Evolutionary conservation across 257 asterid genomes (phyloP).

Genomic region (Lycium barbarum): DNA sequence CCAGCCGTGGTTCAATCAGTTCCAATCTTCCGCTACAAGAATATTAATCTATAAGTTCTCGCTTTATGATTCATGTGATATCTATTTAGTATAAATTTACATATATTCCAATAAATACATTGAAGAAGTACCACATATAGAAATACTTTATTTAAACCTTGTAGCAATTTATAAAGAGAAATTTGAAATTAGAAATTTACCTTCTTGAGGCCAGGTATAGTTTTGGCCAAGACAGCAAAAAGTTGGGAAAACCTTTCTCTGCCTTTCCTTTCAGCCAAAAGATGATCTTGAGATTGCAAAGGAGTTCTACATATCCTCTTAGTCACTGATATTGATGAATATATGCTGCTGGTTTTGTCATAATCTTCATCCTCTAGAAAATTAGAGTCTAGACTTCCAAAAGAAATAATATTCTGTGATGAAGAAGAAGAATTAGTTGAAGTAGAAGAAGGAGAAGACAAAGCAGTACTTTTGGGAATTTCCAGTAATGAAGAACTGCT

Average conservation of each 20-base stretch:
- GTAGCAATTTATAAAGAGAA: not conserved
- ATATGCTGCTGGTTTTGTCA: not conserved
- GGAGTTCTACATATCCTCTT: conserved; percentile 12
- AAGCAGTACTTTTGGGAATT: not conserved
- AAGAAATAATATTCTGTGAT: not conserved
- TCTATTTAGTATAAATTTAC: too few species aligned
- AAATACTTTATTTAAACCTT: not conserved
- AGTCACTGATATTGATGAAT: not conserved
- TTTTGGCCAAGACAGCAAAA: conserved; percentile 23
- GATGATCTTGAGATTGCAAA: conserved; percentile 28
- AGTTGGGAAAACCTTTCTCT: conserved; percentile 22
- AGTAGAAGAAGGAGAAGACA: not conserved
- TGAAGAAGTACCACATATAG: not conserved
- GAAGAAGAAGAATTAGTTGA: conserved; percentile 1
- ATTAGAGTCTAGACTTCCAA: conserved; percentile 3
- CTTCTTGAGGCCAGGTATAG: conserved; percentile 14
- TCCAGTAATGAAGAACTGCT: not conserved
- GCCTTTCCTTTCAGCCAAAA: conserved; percentile 28
- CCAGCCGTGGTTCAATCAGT: too few species aligned
- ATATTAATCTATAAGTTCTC: too few species aligned
- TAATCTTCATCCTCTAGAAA: not conserved
- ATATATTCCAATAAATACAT: too few species aligned
- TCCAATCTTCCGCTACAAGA: too few species aligned
- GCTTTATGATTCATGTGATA: too few species aligned
- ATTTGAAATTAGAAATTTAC: not conserved